Conservation (phyloP, 179 eudicot species). For the Vitellaria paradoxa region DNA sequence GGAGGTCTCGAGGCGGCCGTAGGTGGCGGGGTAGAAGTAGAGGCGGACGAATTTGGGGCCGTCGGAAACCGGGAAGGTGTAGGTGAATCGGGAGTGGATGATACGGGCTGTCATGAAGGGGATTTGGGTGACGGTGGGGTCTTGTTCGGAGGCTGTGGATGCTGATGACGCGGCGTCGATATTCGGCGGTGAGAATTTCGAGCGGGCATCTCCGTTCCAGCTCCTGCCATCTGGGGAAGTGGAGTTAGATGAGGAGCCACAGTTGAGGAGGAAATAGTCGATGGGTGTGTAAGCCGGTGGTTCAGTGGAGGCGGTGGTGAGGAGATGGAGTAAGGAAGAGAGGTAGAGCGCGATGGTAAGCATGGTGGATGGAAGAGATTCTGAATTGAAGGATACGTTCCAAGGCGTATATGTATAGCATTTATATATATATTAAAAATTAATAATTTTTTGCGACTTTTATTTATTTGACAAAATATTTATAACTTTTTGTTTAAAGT, state of each 20-base stretch:
- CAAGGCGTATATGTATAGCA: no score
- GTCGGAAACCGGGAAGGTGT: constrained; percentile 27
- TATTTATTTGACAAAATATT: no score
- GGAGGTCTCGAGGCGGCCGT: constrained; percentile 7
- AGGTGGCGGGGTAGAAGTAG: constrained; percentile 29
- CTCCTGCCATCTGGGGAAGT: constrained; percentile 33
- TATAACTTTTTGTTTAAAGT: no score
- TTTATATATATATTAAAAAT: no score
- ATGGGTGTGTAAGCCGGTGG: constrained; percentile 5
- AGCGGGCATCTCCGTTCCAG: constrained; percentile 32
- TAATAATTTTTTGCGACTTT: no score
- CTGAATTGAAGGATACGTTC: no score
- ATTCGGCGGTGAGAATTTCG: constrained; percentile 13
- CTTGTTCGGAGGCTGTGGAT: constrained; percentile 32
- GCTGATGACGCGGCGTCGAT: background rate
- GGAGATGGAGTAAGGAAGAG: background rate
- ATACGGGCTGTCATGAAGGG: constrained; percentile 51
- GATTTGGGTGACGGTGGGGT: constrained; percentile 39
- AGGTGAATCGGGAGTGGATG: constrained; percentile 27
- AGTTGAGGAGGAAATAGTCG: constrained; percentile 22
- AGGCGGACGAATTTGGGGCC: constrained; percentile 39
- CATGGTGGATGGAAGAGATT: background rate
- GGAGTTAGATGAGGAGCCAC: constrained; percentile 34
- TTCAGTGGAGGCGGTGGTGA: background rate
- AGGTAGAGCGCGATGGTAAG: background rate